phyloP scores from a whole-genome alignment of 2,329 filamentous ascomycete genomes.

The Ophiognomonia clavigignenti-juglandacearum region DNA sequence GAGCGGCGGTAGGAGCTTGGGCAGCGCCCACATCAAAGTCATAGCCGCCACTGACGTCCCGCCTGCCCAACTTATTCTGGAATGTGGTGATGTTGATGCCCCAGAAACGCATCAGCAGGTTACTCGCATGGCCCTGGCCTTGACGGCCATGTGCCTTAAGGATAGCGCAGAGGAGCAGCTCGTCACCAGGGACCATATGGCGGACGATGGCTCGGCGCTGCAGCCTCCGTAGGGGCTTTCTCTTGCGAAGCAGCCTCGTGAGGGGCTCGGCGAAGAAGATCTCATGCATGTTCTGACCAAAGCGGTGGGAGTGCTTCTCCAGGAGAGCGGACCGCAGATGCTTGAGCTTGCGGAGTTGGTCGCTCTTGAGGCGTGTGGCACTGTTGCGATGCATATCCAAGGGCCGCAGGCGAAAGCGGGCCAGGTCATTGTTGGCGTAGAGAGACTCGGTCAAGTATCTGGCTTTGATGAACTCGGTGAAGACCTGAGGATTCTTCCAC shows the following conservation, averaged over 20 bases:
- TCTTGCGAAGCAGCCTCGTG: constrained; percentile 24
- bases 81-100: constrained; percentile 18
- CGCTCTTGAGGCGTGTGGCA: constrained; percentile 1
- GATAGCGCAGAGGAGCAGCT: constrained; percentile 34
- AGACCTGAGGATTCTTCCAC: constrained; percentile 27
- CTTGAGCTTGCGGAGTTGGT: constrained; percentile 21
- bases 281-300: constrained; percentile 26
- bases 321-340: constrained; percentile 17
- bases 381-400: constrained; percentile 30
- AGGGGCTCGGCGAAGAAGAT: constrained; percentile 23
- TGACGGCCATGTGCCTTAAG: constrained; percentile 38
- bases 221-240: constrained; percentile 16
- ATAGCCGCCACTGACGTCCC: constrained; percentile 28
- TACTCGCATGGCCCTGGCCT: constrained; percentile 29
- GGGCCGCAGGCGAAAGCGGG: constrained; percentile 33
- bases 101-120: constrained; percentile 27
- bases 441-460: constrained; percentile 41
- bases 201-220: neutral
- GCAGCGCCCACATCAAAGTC: constrained; percentile 43
- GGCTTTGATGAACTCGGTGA: constrained; percentile 42
- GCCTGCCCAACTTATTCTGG: constrained; percentile 11
- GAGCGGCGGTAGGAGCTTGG: constrained; percentile 49
- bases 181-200: constrained; percentile 20
- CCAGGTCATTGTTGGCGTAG: constrained; percentile 42
- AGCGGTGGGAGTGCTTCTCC: constrained; percentile 17